Percentiles rank a stretch among this genome's conserved stretches.
Evolutionary conservation across 768 basidiomycete species (phyloP).

Genomic region (Gymnopilus junonius): DNA sequence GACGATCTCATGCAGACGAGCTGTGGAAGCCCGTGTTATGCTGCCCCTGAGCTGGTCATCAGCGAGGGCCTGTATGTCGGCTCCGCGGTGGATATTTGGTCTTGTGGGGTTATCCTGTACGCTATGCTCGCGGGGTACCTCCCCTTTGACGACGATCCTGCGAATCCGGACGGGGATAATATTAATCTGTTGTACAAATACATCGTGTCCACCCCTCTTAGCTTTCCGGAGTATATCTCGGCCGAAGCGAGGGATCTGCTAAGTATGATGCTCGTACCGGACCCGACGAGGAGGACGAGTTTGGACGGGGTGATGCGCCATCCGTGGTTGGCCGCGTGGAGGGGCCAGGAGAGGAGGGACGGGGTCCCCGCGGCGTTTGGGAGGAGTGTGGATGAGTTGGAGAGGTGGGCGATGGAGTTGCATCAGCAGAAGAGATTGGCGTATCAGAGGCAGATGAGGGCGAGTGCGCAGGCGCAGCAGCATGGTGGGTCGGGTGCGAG

Average conservation of each 20-base stretch:
- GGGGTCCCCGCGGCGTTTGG: conserved; percentile 22
- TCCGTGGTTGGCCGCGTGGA: background rate
- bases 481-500: no score
- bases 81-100: conserved; percentile 98
- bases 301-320: conserved; percentile 41
- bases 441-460: conserved; percentile 68
- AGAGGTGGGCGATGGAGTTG: conserved; percentile 28
- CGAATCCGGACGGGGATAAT: conserved; percentile 98
- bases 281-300: conserved; percentile 73
- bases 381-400: conserved; percentile 28
- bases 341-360: conserved; percentile 34
- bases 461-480: conserved; percentile 71
- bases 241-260: conserved; percentile 81
- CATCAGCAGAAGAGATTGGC: conserved; percentile 30
- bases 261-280: conserved; percentile 91
- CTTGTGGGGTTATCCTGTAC: conserved; percentile 93
- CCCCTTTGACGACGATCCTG: conserved; percentile 99
- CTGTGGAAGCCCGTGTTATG: conserved; percentile 97
- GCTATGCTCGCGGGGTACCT: conserved; percentile 97
- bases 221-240: conserved; percentile 92
- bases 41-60: conserved; percentile 97
- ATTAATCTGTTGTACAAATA: conserved; percentile 99
- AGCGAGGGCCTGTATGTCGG: conserved; percentile 97
- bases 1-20: conserved; percentile 99
- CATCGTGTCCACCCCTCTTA: conserved; percentile 83